Base-by-base conservation (phyloP, 2,329 filamentous ascomycete genomes). In the Scedosporium aurantiacum region DNA sequence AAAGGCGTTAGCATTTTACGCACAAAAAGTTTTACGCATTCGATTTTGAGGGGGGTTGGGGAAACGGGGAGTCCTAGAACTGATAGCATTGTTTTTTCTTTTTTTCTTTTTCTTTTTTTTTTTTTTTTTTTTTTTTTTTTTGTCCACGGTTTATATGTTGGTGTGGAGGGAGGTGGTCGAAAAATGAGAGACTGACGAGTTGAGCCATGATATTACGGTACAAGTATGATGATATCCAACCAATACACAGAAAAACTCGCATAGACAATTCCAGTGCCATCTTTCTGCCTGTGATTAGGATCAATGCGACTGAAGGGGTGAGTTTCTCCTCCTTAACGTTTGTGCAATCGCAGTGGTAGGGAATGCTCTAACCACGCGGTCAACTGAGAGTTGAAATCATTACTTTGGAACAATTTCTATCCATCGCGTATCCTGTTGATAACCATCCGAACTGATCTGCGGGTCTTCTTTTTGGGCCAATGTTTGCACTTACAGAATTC, bases 101-200 rank as follows among this genome's bases (percentile, higher is more conserved):
- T 23, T 56, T 56, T 12, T 28, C 12, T 7, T 56, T 54, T 25
- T 18, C n/a, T 10, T 54, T 54, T 40, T 18, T 52, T 27, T 37
- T 5, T 52, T 37, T 37, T 60, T 18, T 52, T 47, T 32, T 60
- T 54, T 21, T 8, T 60, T 54, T 52, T 60, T 60, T 16, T 25
- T n/a, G 5, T 5, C 37, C 47, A 32, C 18, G 18, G 27, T 54
- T 41, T 60, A 18, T 27, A 47, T 37, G 54, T 55, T n/a, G 14
- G 5, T 23, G 16, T n/a, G 43, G 16, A 47, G 43, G 43, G 18
- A 47, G 43, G 10, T 21, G 43, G 18, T 28, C 16, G 32, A 37
- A 10, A 37, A 32, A 32, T 8, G 28, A 32, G 7, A 32, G 32
- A 37, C 32, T 12, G 32, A 37, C 32, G 32, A 37, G 32, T 5